Conservation (phyloP, 75 land plant species). For the Sequoia sempervirens region DNA sequence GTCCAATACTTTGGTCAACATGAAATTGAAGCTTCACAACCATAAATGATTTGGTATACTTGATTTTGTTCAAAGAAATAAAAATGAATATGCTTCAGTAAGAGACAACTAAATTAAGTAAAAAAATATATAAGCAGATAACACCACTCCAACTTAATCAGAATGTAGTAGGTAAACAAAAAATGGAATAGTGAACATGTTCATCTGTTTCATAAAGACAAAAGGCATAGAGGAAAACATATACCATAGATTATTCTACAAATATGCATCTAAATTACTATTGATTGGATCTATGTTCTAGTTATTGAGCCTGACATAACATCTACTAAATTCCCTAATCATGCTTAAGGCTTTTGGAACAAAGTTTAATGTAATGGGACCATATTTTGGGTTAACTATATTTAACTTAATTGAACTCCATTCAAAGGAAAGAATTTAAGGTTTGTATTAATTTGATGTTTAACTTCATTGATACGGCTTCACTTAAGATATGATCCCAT, state of each 20-base stretch:
- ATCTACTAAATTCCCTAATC: neutral
- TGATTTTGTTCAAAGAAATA: neutral
- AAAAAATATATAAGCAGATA: neutral
- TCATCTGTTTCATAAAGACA: neutral
- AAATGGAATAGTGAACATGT: neutral
- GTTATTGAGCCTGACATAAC: neutral
- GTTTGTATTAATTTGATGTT: neutral
- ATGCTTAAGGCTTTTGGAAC: neutral
- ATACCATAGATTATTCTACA: neutral
- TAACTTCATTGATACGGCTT: neutral
- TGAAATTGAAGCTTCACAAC: neutral
- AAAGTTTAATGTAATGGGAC: neutral
- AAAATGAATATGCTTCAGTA: neutral
- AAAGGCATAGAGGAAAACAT: neutral
- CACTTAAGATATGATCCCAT: neutral
- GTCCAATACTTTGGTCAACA: neutral
- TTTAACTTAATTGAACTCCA: neutral
- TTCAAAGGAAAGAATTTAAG: neutral
- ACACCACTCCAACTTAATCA: neutral
- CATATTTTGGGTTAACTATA: neutral
- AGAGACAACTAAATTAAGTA: too few species aligned
- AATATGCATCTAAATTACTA: neutral
- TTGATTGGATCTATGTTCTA: neutral
- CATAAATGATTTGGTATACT: neutral
- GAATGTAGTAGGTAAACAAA: neutral